Base-by-base conservation (phyloP, 106 monocot species). In the Posidonia australis region DNA sequence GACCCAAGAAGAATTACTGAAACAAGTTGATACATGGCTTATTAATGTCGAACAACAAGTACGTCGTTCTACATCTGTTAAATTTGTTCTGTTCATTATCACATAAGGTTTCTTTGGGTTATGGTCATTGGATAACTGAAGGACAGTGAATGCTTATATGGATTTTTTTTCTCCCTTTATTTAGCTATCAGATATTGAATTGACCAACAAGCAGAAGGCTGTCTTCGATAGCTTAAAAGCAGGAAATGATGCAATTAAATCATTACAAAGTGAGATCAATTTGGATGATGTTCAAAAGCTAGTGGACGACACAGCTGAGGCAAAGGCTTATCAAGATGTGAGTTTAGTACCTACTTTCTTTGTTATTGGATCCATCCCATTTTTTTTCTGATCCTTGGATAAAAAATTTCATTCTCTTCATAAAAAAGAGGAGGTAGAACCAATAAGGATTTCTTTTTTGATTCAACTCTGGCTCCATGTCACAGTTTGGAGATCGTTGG, bases 311-410 rank as follows among this genome's bases (percentile, higher is more conserved):
- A 82, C 87, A 27, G 90, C 62, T 21, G 90, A 96, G 62, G 96
- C 96, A 67, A 96, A 85, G 74, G 90, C 90, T 51, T 96, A 96
- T 68, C 96, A 96, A 72, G 96, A 96, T 75, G 96, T 96, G 67
- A 87, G 79, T 77, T 71, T 74, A 2, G 9, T 65, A 30, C 5
- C 22, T 55, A 20, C 7, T 36, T 36, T 36, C 7, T 36, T 36
- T 7, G 7, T 36, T 36, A 7, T 36, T n/a, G n/a, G n/a, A n/a
- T n/a, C n/a, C n/a, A n/a, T n/a, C n/a, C n/a, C n/a, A n/a, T n/a
- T n/a, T n/a, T n/a, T n/a, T n/a, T n/a, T n/a, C n/a, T n/a, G n/a
- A n/a, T n/a, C n/a, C n/a, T n/a, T n/a, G n/a, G n/a, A n/a, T n/a
- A n/a, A n/a, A n/a, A n/a, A n/a, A n/a, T n/a, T n/a, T n/a, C n/a